Evolutionary conservation across 2,329 filamentous ascomycete genomes (phyloP), one percentile per base, ranked within the genome.

Genomic region (Leptosphaerulina australis): DNA sequence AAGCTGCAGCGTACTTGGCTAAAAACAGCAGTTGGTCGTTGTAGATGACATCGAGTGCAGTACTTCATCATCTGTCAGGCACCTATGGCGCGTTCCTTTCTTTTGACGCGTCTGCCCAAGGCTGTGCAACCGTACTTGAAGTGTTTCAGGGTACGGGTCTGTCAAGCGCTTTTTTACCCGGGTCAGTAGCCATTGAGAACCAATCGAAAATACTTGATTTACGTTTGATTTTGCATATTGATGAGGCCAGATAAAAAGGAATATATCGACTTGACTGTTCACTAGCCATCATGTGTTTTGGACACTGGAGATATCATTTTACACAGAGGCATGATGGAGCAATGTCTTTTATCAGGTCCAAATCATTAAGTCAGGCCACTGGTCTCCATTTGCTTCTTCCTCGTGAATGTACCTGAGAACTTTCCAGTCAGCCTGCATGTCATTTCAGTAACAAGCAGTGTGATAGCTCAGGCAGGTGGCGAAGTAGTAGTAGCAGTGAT

Each of bases 201-300:
- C 36, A 45, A 31, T 31, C 41, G 31, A 34, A 41, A 45, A 36
- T 25, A 35, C 25, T 21, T 2, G 8, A 26, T 41, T 26, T 41
- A 29, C 41, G 36, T 37, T 36, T 29, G 36, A 25, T 21, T 31
- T 33, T 30, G 18, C 17, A n/a, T 17, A 10, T 37, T 28, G n/a
- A 44, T 31, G 36, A 46, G 43, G 41, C 41, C 30, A 36, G 36
- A 15, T 21, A 29, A 51, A 45, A 41, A 51, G 48, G 7, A 51
- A 45, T 41, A 26, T 18, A 24, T 45, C 48, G 48, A 41, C 41
- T 41, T 41, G 41, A 51, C n/a, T 51, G 20, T 51, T 31, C 33
- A 41, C 41, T 41, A 41, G 41, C 30, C 36, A 41, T 36, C 36
- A 45, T 29, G 47, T 24, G 21, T 28, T 38, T 24, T 36, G 12